These are phyloP conservation scores for Aspergillus udagawae DNA, from an alignment of 2,329 filamentous ascomycete species.

Conservation along the genomic window DNA sequence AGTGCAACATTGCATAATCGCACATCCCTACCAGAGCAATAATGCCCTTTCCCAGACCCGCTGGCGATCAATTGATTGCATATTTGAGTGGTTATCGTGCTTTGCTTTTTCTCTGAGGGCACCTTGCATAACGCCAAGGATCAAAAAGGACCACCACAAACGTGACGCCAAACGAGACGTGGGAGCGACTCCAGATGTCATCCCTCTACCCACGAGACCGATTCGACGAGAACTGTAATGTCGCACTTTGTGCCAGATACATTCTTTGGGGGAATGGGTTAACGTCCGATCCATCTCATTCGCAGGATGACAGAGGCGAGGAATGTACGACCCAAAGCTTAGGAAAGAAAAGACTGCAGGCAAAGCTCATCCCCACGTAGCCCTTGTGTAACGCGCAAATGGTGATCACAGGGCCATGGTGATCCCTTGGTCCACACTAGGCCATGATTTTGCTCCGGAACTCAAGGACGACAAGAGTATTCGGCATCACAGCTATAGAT, in stretches of 20 bases:
- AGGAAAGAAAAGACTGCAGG: background rate
- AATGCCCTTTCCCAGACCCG: background rate
- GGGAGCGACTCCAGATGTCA: background rate
- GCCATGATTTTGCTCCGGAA: background rate
- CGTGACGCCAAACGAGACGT: background rate
- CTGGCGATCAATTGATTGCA: background rate
- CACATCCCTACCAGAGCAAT: background rate
- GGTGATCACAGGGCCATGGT: background rate
- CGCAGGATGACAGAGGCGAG: background rate
- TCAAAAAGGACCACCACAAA: background rate
- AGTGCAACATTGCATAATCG: background rate
- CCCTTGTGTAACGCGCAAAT: background rate
- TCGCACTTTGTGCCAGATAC: background rate
- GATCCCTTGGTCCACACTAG: background rate
- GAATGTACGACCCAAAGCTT: background rate
- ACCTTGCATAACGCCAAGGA: conserved; percentile 3
- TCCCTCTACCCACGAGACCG: background rate
- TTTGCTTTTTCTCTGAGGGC: conserved; percentile 1
- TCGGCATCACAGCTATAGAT: background rate
- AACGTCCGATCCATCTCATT: background rate
- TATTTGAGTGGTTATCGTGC: background rate
- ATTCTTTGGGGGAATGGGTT: background rate
- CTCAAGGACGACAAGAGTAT: background rate
- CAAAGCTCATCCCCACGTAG: background rate
- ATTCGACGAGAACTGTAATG: background rate